Evolutionary conservation across 2,329 filamentous ascomycete genomes (phyloP).

Genomic region (Arthrobotrys pseudoclavata): DNA sequence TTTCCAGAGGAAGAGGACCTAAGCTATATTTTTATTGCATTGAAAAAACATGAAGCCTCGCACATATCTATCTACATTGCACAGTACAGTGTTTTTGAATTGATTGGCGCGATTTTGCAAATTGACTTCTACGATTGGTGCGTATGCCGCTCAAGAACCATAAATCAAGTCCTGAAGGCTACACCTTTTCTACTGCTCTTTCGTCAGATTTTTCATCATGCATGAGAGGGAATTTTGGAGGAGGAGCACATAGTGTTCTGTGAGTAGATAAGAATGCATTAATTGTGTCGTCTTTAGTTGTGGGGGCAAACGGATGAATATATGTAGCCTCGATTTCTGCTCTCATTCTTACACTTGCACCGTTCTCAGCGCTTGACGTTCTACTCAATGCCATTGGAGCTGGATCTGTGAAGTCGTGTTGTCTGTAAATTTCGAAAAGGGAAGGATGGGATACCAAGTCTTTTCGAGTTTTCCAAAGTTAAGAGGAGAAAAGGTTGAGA

Average conservation of each 20-base stretch:
- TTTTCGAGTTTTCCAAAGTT: not conserved
- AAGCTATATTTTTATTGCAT: too few species aligned
- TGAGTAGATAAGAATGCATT: too few species aligned
- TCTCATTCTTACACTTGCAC: not conserved
- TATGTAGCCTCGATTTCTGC: not conserved
- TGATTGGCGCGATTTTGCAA: not conserved
- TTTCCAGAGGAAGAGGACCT: too few species aligned
- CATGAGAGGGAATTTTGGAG: not conserved
- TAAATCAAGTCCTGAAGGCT: too few species aligned
- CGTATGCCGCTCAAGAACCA: not conserved
- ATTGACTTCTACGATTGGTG: not conserved
- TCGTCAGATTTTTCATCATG: not conserved
- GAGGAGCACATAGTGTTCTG: not conserved
- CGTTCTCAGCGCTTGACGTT: not conserved
- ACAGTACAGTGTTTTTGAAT: not conserved
- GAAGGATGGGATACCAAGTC: not conserved
- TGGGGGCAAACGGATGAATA: not conserved
- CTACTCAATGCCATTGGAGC: not conserved
- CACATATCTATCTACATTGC: not conserved
- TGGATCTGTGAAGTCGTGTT: not conserved
- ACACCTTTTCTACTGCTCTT: not conserved
- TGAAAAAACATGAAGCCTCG: too few species aligned
- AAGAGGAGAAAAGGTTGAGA: not conserved
- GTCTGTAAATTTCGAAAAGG: not conserved
- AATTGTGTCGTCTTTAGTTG: not conserved